Percentiles rank a stretch among this genome's conserved stretches.
phyloP scores from a whole-genome alignment of 352 stramenopile genomes.

The Phytophthora fragariae region DNA sequence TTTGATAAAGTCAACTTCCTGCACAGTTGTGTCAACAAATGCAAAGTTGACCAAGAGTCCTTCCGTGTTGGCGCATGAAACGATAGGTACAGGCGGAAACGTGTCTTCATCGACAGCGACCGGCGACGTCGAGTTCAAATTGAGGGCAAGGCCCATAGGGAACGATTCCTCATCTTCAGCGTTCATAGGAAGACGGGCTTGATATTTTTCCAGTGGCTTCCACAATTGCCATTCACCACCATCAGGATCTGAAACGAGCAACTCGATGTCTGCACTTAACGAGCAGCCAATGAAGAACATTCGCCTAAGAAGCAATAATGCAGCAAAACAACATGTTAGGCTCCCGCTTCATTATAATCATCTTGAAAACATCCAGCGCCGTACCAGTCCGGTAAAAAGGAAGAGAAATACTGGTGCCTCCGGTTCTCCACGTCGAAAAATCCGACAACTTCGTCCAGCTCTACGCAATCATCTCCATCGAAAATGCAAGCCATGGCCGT shows the following conservation, averaged over 20 bases:
- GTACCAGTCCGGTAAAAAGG: constrained; percentile 70
- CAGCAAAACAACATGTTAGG: no score
- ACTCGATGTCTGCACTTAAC: constrained; percentile 80
- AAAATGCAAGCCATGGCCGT: constrained; percentile 64
- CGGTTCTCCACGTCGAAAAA: constrained; percentile 67
- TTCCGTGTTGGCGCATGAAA: constrained; percentile 67
- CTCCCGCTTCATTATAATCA: no score
- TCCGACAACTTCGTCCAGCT: constrained; percentile 71
- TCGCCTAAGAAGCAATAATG: constrained; percentile 44
- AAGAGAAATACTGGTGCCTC: constrained; percentile 71
- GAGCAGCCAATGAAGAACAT: constrained; percentile 88
- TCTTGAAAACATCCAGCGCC: neutral
- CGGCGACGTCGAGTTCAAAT: constrained; percentile 60
- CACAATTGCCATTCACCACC: constrained; percentile 69
- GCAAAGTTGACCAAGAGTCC: constrained; percentile 73
- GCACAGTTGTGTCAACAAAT: constrained; percentile 70
- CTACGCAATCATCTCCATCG: constrained; percentile 53
- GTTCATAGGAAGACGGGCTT: constrained; percentile 79
- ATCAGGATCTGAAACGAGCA: constrained; percentile 73
- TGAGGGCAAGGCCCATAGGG: constrained; percentile 61
- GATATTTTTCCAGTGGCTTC: constrained; percentile 81
- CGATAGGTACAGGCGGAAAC: constrained; percentile 59
- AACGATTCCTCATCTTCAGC: constrained; percentile 74
- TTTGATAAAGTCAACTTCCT: constrained; percentile 57
- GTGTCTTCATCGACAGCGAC: constrained; percentile 61